Evolutionary conservation across 192 early-diverging fungal species (phyloP).

Genomic region (Tieghemiomyces parasiticus): DNA sequence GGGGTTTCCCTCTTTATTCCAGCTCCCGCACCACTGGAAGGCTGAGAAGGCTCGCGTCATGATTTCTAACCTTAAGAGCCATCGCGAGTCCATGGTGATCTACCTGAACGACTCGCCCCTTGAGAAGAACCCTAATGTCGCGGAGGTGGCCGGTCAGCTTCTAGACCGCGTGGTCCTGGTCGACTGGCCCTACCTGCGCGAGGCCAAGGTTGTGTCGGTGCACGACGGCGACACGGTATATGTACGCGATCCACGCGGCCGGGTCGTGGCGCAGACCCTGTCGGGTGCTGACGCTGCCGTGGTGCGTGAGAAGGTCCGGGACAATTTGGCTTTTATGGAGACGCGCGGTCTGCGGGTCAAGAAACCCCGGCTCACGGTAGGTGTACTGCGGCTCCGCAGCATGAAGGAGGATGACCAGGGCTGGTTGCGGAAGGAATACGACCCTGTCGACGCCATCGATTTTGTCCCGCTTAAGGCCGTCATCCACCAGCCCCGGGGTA

Average conservation of each 20-base stretch:
- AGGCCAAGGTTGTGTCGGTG: constrained; percentile 59
- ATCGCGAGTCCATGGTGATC: constrained; percentile 29
- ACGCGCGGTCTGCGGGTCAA: constrained; percentile 15
- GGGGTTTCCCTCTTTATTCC: constrained; percentile 85
- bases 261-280: constrained; percentile 51
- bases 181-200: constrained; percentile 78
- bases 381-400: constrained; percentile 25
- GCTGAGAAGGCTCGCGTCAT: constrained; percentile 67
- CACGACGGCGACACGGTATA: constrained; percentile 42
- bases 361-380: constrained; percentile 15
- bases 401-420: constrained; percentile 23
- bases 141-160: constrained; percentile 17
- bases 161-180: constrained; percentile 22
- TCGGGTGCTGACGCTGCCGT: constrained; percentile 36
- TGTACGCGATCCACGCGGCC: constrained; percentile 36
- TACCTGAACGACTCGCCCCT: constrained; percentile 9
- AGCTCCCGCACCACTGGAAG: constrained; percentile 47
- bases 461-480: constrained; percentile 11
- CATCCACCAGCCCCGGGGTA: constrained; percentile 17
- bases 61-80: constrained; percentile 72
- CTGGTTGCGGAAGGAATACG: constrained; percentile 25
- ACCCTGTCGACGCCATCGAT: constrained; percentile 7
- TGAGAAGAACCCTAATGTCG: constrained; percentile 10
- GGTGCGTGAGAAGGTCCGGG: constrained; percentile 42
- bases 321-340: constrained; percentile 31